These are phyloP conservation scores for Croton laevigatus DNA, from an alignment of 441 rosid genomes.

Conservation along the genomic window DNA sequence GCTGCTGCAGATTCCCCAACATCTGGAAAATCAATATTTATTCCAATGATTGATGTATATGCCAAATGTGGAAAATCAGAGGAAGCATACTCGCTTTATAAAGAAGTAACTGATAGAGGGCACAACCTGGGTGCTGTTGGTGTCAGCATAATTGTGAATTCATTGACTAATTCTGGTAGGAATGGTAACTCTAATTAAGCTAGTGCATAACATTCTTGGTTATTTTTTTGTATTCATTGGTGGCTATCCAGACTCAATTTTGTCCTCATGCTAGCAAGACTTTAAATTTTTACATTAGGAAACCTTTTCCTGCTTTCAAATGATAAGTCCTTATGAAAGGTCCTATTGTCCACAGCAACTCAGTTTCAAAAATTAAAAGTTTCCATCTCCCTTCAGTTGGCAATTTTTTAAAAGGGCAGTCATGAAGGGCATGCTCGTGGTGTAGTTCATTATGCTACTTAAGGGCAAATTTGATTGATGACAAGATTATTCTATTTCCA, in stretches of 20 bases:
- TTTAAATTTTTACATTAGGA: too few species aligned
- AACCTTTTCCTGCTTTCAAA: neutral
- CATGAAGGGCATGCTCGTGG: neutral
- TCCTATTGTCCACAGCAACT: neutral
- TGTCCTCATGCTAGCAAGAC: neutral
- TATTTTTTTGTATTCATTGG: neutral
- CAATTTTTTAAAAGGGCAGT: conserved; percentile 13
- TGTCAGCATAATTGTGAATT: conserved; percentile 65
- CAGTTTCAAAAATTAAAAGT: neutral
- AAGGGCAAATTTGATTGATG: conserved; percentile 14
- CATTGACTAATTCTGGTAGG: conserved; percentile 65
- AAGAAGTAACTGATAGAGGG: conserved; percentile 43
- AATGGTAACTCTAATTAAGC: conserved; percentile 1
- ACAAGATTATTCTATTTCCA: conserved; percentile 29
- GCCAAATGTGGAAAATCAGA: conserved; percentile 59
- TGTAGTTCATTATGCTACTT: neutral
- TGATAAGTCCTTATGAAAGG: neutral
- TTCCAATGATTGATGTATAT: conserved; percentile 67
- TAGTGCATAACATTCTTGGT: neutral
- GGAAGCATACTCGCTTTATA: conserved; percentile 57
- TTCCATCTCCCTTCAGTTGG: conserved; percentile 2
- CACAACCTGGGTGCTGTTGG: conserved; percentile 52
- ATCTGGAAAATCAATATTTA: conserved; percentile 41
- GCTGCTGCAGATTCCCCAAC: conserved; percentile 43
- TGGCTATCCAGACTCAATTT: neutral